Base-by-base conservation (phyloP, 768 basidiomycete genomes). In the Ramaria sp. region DNA sequence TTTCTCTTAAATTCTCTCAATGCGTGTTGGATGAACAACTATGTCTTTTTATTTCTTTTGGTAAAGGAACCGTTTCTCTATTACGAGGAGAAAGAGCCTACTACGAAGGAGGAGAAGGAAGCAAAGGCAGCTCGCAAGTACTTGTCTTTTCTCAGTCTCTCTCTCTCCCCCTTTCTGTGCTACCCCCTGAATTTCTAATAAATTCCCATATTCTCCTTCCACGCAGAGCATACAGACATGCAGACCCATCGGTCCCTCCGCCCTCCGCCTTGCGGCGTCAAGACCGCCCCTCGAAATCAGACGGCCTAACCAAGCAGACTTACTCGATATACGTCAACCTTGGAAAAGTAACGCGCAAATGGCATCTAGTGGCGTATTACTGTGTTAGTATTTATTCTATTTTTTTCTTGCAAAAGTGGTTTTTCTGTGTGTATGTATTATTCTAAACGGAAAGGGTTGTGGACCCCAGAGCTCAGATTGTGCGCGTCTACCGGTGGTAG, bases 351-450 rank as follows among this genome's bases (percentile, higher is more conserved):
- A 74, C 75, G 50, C 76, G 79, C 41, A 87, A 87, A 74, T 89
- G 86, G 86, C 86, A 89, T 69, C 76, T 88, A 48, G 85, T 87
- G 55, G 85, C 85, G 44, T 88, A 88, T 71, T 88, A 88, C 67
- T 78, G 79, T 67, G 85, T 87, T 63, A 64, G 77, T 61, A 50
- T n/a, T n/a, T n/a, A n/a, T n/a, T n/a, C n/a, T n/a, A n/a, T n/a
- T n/a, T n/a, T n/a, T n/a, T n/a, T n/a, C n/a, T n/a, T n/a, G n/a
- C n/a, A n/a, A n/a, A n/a, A n/a, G n/a, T n/a, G n/a, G n/a, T n/a
- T n/a, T n/a, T n/a, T n/a, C n/a, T n/a, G n/a, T n/a, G n/a, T 45
- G 27, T 58, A n/a, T n/a, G 13, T 12, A 37, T 37, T 9, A 45
- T n/a, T 10, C 34, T 2, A 24, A 32, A 5, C 10, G 20, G 25